Conservation (phyloP, 2,329 filamentous ascomycete genomes). For the Periconia macrospinosa region DNA sequence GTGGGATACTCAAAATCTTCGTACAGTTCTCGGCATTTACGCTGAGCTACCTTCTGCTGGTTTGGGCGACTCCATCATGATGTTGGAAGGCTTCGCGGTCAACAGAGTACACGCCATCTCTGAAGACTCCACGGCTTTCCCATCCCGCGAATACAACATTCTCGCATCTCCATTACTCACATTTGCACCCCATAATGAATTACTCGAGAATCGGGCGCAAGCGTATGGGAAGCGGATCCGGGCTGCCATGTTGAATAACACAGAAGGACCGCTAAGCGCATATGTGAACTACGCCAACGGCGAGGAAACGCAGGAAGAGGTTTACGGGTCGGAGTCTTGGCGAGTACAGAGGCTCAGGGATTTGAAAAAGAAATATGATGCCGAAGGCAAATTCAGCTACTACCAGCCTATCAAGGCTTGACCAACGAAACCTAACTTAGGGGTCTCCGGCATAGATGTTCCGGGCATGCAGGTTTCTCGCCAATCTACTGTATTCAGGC, state of each 20-base stretch:
- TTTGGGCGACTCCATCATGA: constrained; percentile 4
- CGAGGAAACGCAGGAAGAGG: constrained; percentile 15
- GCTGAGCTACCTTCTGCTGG: constrained; percentile 7
- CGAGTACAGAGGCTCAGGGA: constrained; percentile 24
- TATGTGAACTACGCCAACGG: constrained; percentile 28
- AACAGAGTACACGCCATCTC: background rate
- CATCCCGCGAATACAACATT: background rate
- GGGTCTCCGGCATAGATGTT: too few relatives aligned
- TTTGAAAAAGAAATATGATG: constrained; percentile 41
- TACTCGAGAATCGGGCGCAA: constrained; percentile 1
- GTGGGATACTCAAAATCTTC: constrained; percentile 13
- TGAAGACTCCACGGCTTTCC: constrained; percentile 1
- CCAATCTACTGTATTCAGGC: too few relatives aligned
- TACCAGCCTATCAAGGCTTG: constrained; percentile 23
- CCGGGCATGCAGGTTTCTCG: too few relatives aligned
- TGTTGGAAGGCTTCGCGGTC: constrained; percentile 11
- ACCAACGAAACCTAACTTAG: too few relatives aligned
- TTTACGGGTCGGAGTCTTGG: constrained; percentile 38
- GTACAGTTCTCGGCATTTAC: constrained; percentile 16
- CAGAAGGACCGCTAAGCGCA: background rate
- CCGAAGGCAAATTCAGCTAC: constrained; percentile 29
- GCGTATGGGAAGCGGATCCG: constrained; percentile 2
- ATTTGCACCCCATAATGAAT: constrained; percentile 1
- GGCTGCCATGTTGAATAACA: constrained; percentile 1
- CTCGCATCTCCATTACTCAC: constrained; percentile 3